Conservation (phyloP, 352 stramenopile genomes). For the Aphanomyces cochlioides region DNA sequence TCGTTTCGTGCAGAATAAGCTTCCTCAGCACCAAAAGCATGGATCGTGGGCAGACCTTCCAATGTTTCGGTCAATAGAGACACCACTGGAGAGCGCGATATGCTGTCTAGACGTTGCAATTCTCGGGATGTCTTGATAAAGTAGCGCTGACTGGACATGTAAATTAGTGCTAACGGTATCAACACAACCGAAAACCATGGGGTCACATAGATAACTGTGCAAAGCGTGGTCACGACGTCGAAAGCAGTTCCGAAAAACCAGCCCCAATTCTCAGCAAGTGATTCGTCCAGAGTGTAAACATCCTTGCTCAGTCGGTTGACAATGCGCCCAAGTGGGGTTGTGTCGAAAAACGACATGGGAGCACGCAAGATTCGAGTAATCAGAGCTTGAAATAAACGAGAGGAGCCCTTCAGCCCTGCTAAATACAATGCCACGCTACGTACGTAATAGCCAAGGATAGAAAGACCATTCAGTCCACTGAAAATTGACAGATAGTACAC, state of each 20-base stretch:
- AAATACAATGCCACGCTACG: not conserved
- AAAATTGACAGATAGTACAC: not conserved
- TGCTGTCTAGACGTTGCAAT: slow-evolving; percentile 94
- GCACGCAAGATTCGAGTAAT: slow-evolving; percentile 57
- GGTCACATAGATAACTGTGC: slow-evolving; percentile 51
- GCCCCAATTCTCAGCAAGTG: not conserved
- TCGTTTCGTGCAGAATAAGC: slow-evolving; percentile 21
- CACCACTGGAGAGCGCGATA: slow-evolving; percentile 94
- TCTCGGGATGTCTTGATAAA: slow-evolving; percentile 90
- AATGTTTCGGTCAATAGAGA: slow-evolving; percentile 92
- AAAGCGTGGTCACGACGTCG: slow-evolving; percentile 51
- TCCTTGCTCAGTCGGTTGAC: slow-evolving; percentile 42
- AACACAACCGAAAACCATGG: slow-evolving; percentile 71
- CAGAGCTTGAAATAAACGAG: slow-evolving; percentile 37
- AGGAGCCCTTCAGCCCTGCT: not conserved
- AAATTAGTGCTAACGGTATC: slow-evolving; percentile 64
- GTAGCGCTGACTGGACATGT: slow-evolving; percentile 85
- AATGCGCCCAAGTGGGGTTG: slow-evolving; percentile 49
- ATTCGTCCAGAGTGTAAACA: slow-evolving; percentile 22
- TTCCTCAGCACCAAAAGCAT: slow-evolving; percentile 41
- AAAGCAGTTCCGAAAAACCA: slow-evolving; percentile 32
- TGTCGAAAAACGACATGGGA: slow-evolving; percentile 85
- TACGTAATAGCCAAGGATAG: not conserved
- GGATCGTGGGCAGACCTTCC: slow-evolving; percentile 89
- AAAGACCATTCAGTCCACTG: not conserved